Evolutionary conservation across 2,329 filamentous ascomycete species (phyloP).

Genomic region (Botrytis squamosa): DNA sequence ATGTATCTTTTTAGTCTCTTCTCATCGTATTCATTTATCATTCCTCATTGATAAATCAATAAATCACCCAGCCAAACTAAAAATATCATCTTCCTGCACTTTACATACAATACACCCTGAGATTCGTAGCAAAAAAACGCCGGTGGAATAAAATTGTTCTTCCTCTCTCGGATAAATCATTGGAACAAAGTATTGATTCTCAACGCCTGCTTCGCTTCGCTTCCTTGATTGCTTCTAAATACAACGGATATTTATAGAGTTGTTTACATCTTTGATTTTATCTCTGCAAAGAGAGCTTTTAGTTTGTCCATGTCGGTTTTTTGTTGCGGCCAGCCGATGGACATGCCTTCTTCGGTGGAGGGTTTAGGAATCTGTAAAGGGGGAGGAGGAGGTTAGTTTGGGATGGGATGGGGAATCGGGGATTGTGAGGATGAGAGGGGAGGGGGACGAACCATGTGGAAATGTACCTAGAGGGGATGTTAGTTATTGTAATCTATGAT

Average conservation of each 20-base stretch:
- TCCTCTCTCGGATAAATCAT: not conserved
- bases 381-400: not conserved
- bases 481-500: not conserved
- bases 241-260: not conserved
- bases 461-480: conserved; percentile 64
- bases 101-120: not conserved
- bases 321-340: conserved; percentile 76
- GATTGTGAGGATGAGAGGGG: not conserved
- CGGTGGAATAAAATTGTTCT: not conserved
- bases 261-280: conserved; percentile 82
- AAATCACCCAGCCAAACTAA: not conserved
- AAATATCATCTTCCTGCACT: not conserved
- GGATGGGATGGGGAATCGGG: not conserved
- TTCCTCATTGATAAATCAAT: too few relatives aligned
- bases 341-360: conserved; percentile 75
- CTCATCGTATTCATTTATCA: too few relatives aligned
- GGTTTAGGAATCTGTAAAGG: conserved; percentile 87
- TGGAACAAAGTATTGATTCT: not conserved
- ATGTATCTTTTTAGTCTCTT: not conserved
- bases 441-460: conserved; percentile 70
- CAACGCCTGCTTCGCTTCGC: not conserved
- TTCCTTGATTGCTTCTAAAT: not conserved
- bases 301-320: conserved; percentile 77
- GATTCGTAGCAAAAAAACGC: not conserved
- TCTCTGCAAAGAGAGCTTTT: conserved; percentile 74